These are phyloP conservation scores for Ophiostoma perfectum DNA, from an alignment of 2,329 filamentous ascomycete species.

Conservation along the genomic window DNA sequence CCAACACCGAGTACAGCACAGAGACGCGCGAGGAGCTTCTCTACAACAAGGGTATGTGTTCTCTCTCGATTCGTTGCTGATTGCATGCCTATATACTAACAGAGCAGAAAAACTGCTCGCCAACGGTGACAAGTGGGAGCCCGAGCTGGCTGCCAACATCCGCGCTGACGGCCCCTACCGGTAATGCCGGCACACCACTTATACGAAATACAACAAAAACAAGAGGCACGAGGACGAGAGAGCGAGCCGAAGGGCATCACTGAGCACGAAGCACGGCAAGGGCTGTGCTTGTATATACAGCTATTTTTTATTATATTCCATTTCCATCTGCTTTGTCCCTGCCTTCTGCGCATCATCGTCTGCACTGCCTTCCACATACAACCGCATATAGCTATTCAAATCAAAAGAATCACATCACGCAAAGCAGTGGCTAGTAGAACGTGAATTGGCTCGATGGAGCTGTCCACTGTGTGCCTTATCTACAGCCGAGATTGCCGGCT, in stretches of 20 bases:
- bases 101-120: slow-evolving; percentile 69
- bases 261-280: background rate
- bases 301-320: background rate
- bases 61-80: background rate
- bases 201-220: background rate
- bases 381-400: background rate
- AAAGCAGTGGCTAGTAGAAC: too few relatives aligned
- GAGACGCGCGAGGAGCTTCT: slow-evolving; percentile 82
- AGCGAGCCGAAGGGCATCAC: background rate
- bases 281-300: slow-evolving; percentile 6
- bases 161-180: slow-evolving; percentile 90
- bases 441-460: too few relatives aligned
- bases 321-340: background rate
- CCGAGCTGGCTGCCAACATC: slow-evolving; percentile 86
- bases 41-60: slow-evolving; percentile 75
- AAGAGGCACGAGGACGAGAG: background rate
- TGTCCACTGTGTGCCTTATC: background rate
- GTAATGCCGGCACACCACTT: slow-evolving; percentile 41
- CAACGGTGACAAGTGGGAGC: slow-evolving; percentile 96
- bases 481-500: slow-evolving; percentile 11
- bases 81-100: background rate
- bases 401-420: too few relatives aligned
- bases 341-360: background rate
- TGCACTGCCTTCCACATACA: background rate
- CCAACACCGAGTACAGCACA: slow-evolving; percentile 58